These are phyloP conservation scores for Fusarium phyllophilum DNA, from an alignment of 2,329 filamentous ascomycete species.

Conservation along the genomic window DNA sequence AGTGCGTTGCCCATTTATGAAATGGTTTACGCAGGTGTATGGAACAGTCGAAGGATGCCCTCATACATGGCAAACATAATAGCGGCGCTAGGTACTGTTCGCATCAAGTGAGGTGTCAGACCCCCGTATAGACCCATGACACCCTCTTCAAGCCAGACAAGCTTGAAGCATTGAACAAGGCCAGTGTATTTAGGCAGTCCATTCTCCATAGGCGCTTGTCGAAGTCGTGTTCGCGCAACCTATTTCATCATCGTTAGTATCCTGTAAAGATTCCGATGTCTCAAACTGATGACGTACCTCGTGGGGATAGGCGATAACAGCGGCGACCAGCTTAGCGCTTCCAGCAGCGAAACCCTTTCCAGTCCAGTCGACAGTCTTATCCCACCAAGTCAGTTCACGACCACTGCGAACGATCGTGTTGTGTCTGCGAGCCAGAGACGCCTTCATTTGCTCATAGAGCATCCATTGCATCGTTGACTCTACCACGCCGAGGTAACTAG, in stretches of 20 bases:
- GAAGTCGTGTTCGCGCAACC: constrained; percentile 84
- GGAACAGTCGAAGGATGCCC: constrained; percentile 62
- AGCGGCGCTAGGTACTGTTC: constrained; percentile 89
- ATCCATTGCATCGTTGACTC: constrained; percentile 95
- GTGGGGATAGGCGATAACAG: constrained; percentile 88
- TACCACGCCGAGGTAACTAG: constrained; percentile 89
- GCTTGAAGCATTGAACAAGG: constrained; percentile 85
- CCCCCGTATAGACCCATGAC: constrained; percentile 88
- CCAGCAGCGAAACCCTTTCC: constrained; percentile 84
- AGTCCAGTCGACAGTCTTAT: constrained; percentile 79
- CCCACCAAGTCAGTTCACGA: constrained; percentile 74
- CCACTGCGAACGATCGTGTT: constrained; percentile 66
- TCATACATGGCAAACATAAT: constrained; percentile 96
- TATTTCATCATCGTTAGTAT: constrained; percentile 44
- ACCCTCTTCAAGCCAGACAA: constrained; percentile 89
- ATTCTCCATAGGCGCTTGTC: constrained; percentile 81
- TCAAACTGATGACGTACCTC: constrained; percentile 67
- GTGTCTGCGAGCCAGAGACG: constrained; percentile 72
- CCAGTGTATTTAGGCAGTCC: constrained; percentile 87
- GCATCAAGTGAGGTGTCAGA: constrained; percentile 88
- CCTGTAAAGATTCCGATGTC: neutral
- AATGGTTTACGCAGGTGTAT: constrained; percentile 48
- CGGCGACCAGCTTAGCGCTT: constrained; percentile 85
- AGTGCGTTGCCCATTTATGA: neutral
- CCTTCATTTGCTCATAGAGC: constrained; percentile 92